Evolutionary conservation across 176 grass and related monocot genomes (phyloP), one percentile per base, ranked within the genome.

Genomic region (Lolium rigidum): DNA sequence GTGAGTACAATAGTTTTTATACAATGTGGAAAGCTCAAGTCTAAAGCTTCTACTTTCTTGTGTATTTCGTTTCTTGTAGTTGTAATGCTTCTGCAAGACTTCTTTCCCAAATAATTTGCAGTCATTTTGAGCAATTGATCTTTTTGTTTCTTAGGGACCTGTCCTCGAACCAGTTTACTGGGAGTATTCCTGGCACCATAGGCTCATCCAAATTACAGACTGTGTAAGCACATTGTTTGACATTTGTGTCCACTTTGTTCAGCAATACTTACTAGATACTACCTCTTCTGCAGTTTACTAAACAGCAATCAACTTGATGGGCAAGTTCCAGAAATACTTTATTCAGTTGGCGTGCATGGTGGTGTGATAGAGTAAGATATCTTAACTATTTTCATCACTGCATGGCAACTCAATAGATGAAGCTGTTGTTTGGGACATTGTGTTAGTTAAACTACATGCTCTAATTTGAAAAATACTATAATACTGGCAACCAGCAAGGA

Each of bases 281-380:
- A 74, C 48, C 9, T 72, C 58, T 77, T 64, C 0, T 85, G 82
- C 94, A 99, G 97, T 76, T 81, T 99, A 63, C 87, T 99, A 71
- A 91, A 99, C 86, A 89, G 90, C 87, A 99, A 99, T 88, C 76
- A 90, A 94, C 83, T 99, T 12, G 94, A 94, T 18, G 97, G 94
- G 44, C 94, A 99, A 91, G 97, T 99, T 85, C 94, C 97, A 52
- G 97, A 99, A 90, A 91, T 52, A 72, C 92, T 99, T 57, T 99
- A 99, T 78, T 99, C 97, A 64, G 92, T 97, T 74, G 97, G 97
- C 9, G 94, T 99, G 47, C 97, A 94, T 83, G 97, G 97, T 87
- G 97, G 97, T 47, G 86, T 96, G 64, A 99, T 99, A 94, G 97
- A 99, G 97, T 99, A 96, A 93, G 92, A 80, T 82, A 47, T 55